Conservation (phyloP, 805 yeast genomes). For the Lachancea meyersii region DNA sequence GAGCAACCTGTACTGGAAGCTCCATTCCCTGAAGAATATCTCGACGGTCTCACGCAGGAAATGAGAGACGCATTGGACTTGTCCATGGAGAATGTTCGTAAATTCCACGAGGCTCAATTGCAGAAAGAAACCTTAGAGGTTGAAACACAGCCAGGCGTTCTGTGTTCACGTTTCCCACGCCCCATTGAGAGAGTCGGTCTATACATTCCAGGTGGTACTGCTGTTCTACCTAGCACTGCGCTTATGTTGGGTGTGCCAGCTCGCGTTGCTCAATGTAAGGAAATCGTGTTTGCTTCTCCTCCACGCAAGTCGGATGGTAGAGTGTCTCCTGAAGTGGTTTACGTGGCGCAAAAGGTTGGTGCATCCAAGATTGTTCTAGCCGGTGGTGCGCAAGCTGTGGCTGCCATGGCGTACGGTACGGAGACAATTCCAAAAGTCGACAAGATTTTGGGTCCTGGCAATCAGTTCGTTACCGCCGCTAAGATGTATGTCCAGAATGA, state of each 20-base stretch:
- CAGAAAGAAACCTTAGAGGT: constrained; percentile 68
- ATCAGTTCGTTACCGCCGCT: constrained; percentile 98
- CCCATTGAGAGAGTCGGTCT: constrained; percentile 93
- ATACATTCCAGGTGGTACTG: constrained; percentile 98
- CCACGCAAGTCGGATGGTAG: constrained; percentile 84
- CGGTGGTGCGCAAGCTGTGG: constrained; percentile 99
- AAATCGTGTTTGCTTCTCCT: constrained; percentile 89
- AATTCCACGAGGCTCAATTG: constrained; percentile 90
- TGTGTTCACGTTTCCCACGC: constrained; percentile 89
- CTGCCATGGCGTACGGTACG: constrained; percentile 98
- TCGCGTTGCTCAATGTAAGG: constrained; percentile 91
- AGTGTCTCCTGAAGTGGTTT: constrained; percentile 93
- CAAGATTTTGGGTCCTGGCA: constrained; percentile 97
- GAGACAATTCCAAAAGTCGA: constrained; percentile 88
- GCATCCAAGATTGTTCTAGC: constrained; percentile 87
- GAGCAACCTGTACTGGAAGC: constrained; percentile 71
- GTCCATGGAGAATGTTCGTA: constrained; percentile 80
- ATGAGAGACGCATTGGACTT: constrained; percentile 82
- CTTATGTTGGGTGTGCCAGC: constrained; percentile 99
- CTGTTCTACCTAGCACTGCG: constrained; percentile 95
- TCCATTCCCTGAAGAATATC: constrained; percentile 76
- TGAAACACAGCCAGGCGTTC: constrained; percentile 91
- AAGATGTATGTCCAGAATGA: constrained; percentile 97
- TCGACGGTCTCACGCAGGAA: constrained; percentile 64
- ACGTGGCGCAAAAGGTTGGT: constrained; percentile 93